phyloP scores from a whole-genome alignment of 768 basidiomycete species.

The Udeniomyces megalosporus region DNA sequence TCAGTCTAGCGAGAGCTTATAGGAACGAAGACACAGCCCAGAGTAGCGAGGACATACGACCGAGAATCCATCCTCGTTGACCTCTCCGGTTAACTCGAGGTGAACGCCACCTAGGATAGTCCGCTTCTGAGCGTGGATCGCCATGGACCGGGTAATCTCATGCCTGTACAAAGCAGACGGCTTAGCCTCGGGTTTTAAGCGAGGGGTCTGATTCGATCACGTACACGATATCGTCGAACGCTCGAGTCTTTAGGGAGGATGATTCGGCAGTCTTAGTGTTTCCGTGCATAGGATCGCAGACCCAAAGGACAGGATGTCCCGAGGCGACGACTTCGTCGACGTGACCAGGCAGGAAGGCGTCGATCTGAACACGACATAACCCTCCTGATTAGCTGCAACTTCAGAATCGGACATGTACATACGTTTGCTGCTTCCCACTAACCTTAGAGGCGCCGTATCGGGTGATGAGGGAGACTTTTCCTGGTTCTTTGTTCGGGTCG shows the following conservation, averaged over 20 bases:
- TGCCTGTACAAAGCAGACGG: constrained; percentile 20
- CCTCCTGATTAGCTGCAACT: too few relatives aligned
- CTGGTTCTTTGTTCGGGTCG: constrained; percentile 66
- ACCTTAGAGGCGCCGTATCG: constrained; percentile 84
- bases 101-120: constrained; percentile 68
- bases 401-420: not conserved
- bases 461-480: constrained; percentile 77
- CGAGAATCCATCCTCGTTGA: constrained; percentile 76
- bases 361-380: constrained; percentile 45
- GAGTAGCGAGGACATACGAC: constrained; percentile 35
- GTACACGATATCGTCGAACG: constrained; percentile 62
- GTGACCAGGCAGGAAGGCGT: constrained; percentile 55
- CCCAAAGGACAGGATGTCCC: constrained; percentile 78
- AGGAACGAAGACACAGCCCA: not conserved
- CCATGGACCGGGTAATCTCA: constrained; percentile 66
- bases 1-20: not conserved
- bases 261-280: constrained; percentile 71
- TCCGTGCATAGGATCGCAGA: constrained; percentile 97
- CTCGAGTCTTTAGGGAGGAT: constrained; percentile 62
- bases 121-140: constrained; percentile 55
- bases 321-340: constrained; percentile 64
- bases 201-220: not conserved
- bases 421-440: not conserved
- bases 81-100: constrained; percentile 81
- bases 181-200: not conserved